These are phyloP conservation scores for Fistulinella prunicolor DNA, from an alignment of 768 basidiomycete genomes.

Conservation along the genomic window DNA sequence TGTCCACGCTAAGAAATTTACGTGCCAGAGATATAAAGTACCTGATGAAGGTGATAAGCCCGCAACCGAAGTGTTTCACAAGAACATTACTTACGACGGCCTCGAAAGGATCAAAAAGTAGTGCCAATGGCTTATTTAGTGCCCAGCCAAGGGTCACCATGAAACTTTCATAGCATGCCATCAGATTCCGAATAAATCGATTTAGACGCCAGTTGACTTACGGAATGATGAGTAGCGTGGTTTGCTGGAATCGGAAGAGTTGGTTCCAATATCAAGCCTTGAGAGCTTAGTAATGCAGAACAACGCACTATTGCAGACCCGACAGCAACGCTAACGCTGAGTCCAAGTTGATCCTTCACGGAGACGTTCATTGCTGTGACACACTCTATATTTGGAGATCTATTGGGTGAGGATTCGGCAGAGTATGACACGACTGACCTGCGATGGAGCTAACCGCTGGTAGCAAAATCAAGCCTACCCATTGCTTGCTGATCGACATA, in stretches of 20 bases:
- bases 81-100: slow-evolving; percentile 49
- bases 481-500: slow-evolving; percentile 72
- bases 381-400: slow-evolving; percentile 51
- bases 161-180: slow-evolving; percentile 41
- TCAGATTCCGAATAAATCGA: neutral
- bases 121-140: slow-evolving; percentile 71
- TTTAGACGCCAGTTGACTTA: slow-evolving; percentile 36
- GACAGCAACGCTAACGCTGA: slow-evolving; percentile 82
- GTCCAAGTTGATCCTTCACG: slow-evolving; percentile 75
- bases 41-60: slow-evolving; percentile 21
- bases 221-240: slow-evolving; percentile 83
- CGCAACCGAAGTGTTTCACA: neutral
- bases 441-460: slow-evolving; percentile 82
- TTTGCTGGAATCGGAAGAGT: slow-evolving; percentile 51
- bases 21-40: slow-evolving; percentile 38
- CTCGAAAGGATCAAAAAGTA: slow-evolving; percentile 90
- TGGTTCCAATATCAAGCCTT: neutral
- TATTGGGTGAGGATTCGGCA: neutral
- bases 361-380: slow-evolving; percentile 90
- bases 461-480: slow-evolving; percentile 84
- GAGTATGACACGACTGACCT: slow-evolving; percentile 40
- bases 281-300: neutral
- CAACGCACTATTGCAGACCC: slow-evolving; percentile 68
- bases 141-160: slow-evolving; percentile 79
- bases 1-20: slow-evolving; percentile 32